Evolutionary conservation across 306 rosid species (phyloP), one percentile per base, ranked within the genome.

Genomic region (Arachis hypogaea): DNA sequence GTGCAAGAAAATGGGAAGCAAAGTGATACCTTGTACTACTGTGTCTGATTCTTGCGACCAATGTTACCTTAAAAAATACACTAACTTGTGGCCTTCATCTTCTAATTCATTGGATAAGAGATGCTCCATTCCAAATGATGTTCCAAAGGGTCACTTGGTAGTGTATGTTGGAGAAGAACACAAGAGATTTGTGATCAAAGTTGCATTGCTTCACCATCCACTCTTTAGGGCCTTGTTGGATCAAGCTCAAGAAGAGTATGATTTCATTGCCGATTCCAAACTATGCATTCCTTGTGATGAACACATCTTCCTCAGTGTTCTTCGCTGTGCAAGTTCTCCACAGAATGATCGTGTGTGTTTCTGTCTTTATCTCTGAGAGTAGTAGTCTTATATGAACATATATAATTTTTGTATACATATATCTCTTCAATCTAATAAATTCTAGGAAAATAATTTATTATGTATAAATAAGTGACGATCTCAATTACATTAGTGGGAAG

Each of bases 111-210:
- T 33, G 38, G 85, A 86, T 30, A 84, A 88, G 73, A 79, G 82
- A 2, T 77, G 85, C 63, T 83, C 85, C 4, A 89, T 91, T 29
- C 99, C 99, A 51, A 87, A 83, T 70, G 99, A 94, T 64, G 99
- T 94, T 67, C 99, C 99, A 33, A 92, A 83, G 85, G 97, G 99
- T 68, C 99, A 95, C 82, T 82, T 88, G 75, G 98, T 88, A 58
- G 93, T 95, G 4, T 95, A 92, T 9, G 96, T 92, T 0, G 99
- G 99, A 22, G 84, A 90, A 66, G 84, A 92, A 49, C 76, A 68
- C 73, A 90, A 83, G 83, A 88, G 99, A 81, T 90, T 80, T 81
- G 98, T 92, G 0, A 90, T 92, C 79, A 88, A 88, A 63, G 64
- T 92, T 56, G 70, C 79, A 66, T 65, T 87, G 42, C 93, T 90